These are phyloP conservation scores for Lithocarpus polystachyus DNA, from an alignment of 306 rosid species.

Conservation along the genomic window DNA sequence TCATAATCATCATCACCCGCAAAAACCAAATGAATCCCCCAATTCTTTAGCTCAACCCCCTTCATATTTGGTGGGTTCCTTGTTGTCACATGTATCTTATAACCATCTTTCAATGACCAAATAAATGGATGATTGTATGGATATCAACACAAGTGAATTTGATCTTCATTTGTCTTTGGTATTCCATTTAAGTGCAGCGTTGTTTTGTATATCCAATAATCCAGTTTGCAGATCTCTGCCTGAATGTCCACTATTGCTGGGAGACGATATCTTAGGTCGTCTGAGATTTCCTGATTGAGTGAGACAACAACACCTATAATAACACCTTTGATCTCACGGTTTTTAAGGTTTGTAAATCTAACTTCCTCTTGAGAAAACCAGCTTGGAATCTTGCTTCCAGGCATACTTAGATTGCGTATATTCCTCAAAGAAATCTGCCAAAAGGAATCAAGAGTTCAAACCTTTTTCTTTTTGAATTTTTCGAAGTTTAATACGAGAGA, in stretches of 20 bases:
- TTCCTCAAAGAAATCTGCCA: slow-evolving; percentile 55
- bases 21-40: slow-evolving; percentile 41
- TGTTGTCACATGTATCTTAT: slow-evolving; percentile 26
- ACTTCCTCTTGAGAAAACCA: slow-evolving; percentile 46
- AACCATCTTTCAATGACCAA: slow-evolving; percentile 34
- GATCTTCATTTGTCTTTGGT: slow-evolving; percentile 48
- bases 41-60: slow-evolving; percentile 44
- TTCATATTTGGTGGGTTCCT: slow-evolving; percentile 26
- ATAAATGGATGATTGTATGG: slow-evolving; percentile 26
- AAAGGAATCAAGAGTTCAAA: too few relatives aligned
- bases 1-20: slow-evolving; percentile 69
- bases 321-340: slow-evolving; percentile 38
- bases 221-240: slow-evolving; percentile 39
- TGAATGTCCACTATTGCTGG: slow-evolving; percentile 35
- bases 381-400: slow-evolving; percentile 48
- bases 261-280: not conserved
- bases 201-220: slow-evolving; percentile 18
- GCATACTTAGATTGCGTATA: slow-evolving; percentile 46
- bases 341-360: slow-evolving; percentile 30
- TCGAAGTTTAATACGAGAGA: not conserved
- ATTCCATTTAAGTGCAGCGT: slow-evolving; percentile 30
- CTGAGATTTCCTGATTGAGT: slow-evolving; percentile 33
- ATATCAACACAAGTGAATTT: slow-evolving; percentile 49
- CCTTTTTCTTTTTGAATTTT: not conserved
- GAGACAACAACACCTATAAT: slow-evolving; percentile 44